Percentiles rank a stretch among this genome's conserved stretches.
Evolutionary conservation across 2,329 filamentous ascomycete genomes (phyloP).

Genomic region (Cladophialophora chaetospira): DNA sequence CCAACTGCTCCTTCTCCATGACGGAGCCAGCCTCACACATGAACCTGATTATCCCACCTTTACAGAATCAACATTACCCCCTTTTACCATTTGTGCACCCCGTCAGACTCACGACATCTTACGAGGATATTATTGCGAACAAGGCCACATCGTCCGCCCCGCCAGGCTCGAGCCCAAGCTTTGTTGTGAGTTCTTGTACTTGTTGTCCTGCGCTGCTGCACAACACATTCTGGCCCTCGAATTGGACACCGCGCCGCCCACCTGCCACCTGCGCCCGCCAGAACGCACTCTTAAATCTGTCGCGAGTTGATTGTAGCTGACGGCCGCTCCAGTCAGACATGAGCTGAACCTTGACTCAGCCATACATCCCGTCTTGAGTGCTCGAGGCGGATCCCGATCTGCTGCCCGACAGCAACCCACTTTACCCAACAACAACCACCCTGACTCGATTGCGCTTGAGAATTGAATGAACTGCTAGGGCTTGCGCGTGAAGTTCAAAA

Average conservation of each 20-base stretch:
- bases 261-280: background rate
- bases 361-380: conserved; percentile 1
- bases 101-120: background rate
- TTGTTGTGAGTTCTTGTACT: conserved; percentile 21
- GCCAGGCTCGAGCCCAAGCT: background rate
- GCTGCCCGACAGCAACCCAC: background rate
- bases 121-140: background rate
- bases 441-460: conserved; percentile 18
- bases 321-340: conserved; percentile 19
- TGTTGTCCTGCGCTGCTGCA: background rate
- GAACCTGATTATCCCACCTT: conserved; percentile 23
- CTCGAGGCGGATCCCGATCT: conserved; percentile 1
- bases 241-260: conserved; percentile 4
- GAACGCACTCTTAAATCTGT: background rate
- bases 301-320: conserved; percentile 4
- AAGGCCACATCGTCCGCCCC: background rate
- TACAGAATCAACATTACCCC: conserved; percentile 12
- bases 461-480: conserved; percentile 34
- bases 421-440: conserved; percentile 1
- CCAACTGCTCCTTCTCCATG: conserved; percentile 16
- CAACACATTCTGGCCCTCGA: conserved; percentile 7
- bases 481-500: conserved; percentile 56
- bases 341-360: conserved; percentile 16
- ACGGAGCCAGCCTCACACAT: conserved; percentile 19
- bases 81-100: background rate